Percentiles rank a stretch among this genome's conserved stretches.
phyloP scores from a whole-genome alignment of 345 rosid species.

The Fremontodendron californicum region DNA sequence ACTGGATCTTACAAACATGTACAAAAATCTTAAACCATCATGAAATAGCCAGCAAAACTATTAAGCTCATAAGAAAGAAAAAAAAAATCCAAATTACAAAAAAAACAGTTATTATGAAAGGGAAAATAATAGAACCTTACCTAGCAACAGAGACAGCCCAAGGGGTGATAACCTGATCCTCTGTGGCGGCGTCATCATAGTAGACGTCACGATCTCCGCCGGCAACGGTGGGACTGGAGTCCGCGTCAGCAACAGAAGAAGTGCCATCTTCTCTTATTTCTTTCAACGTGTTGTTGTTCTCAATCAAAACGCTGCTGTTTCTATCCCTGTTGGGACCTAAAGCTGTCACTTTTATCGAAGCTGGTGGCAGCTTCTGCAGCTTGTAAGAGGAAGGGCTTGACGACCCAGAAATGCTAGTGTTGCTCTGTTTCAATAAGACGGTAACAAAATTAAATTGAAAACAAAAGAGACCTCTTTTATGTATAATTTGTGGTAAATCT shows the following conservation, averaged over 20 bases:
- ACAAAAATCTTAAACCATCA: background rate
- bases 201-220: slow-evolving; percentile 65
- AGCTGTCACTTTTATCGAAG: slow-evolving; percentile 36
- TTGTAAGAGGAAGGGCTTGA: slow-evolving; percentile 33
- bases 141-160: slow-evolving; percentile 84
- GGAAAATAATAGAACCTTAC: slow-evolving; percentile 22
- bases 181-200: slow-evolving; percentile 70
- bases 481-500: background rate
- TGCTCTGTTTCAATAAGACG: slow-evolving; percentile 36
- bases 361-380: slow-evolving; percentile 30
- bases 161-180: slow-evolving; percentile 74
- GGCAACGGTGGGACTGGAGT: slow-evolving; percentile 37
- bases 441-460: background rate
- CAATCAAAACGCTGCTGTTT: slow-evolving; percentile 42
- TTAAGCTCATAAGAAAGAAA: background rate
- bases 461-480: background rate
- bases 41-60: background rate
- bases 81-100: background rate
- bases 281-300: slow-evolving; percentile 34
- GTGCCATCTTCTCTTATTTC: slow-evolving; percentile 32
- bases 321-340: slow-evolving; percentile 35
- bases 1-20: background rate
- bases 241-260: slow-evolving; percentile 39
- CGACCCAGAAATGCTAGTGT: slow-evolving; percentile 38
- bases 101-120: background rate